These are phyloP conservation scores for Solanum hybrid DNA, from an alignment of 305 asterid genomes.

Conservation along the genomic window DNA sequence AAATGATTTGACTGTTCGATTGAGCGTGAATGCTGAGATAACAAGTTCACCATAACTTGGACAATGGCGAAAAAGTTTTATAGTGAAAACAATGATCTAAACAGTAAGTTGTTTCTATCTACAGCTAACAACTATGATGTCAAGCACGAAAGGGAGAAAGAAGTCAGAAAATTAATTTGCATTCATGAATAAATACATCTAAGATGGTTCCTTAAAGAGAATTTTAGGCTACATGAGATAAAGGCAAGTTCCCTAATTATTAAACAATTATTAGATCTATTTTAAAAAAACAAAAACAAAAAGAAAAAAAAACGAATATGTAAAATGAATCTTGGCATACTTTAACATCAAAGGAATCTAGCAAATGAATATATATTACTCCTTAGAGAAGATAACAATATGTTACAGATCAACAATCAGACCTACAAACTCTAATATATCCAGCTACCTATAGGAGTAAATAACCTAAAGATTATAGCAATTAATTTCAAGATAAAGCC, in stretches of 20 bases:
- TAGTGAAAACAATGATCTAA: not conserved
- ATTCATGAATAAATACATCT: not conserved
- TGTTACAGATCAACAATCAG: not conserved
- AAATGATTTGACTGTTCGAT: not conserved
- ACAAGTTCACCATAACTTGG: not conserved
- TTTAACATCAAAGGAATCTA: not conserved
- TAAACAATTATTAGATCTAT: not conserved
- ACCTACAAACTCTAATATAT: not conserved
- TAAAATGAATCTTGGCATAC: not conserved
- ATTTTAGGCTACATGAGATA: not conserved
- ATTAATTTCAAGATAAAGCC: not conserved
- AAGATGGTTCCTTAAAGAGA: not conserved
- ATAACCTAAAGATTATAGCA: not conserved
- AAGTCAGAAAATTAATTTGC: not conserved
- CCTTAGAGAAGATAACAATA: not conserved
- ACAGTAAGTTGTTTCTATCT: not conserved
- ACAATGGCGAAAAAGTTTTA: not conserved
- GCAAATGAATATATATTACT: not conserved
- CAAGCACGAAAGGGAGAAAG: not conserved
- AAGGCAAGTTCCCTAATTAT: not conserved
- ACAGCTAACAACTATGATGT: not conserved
- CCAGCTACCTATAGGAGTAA: not conserved
- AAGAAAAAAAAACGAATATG: not conserved
- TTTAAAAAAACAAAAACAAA: accelerated
- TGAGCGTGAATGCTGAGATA: not conserved